phyloP scores from a whole-genome alignment of 495 filamentous ascomycete genomes.

The Hypomontagnella submonticulosa region DNA sequence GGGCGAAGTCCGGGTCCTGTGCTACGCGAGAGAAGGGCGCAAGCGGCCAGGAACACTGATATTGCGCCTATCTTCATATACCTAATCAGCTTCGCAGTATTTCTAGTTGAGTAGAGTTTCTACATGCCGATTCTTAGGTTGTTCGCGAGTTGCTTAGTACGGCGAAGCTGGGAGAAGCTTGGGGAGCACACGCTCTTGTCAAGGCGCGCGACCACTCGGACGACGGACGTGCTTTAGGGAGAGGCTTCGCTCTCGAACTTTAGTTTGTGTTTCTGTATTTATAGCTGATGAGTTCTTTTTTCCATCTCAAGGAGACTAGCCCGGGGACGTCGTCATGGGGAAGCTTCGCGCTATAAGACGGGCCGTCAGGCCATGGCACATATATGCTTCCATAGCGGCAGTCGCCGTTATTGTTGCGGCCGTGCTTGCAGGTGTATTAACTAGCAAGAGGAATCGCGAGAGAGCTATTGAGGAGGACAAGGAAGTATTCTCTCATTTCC shows the following conservation, averaged over 20 bases:
- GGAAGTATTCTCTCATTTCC: not conserved
- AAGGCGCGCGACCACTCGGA: not conserved
- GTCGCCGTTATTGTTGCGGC: slow-evolving; percentile 7
- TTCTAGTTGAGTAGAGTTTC: too few relatives aligned
- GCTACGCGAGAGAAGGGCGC: too few relatives aligned
- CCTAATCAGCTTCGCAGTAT: too few relatives aligned
- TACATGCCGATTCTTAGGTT: too few relatives aligned
- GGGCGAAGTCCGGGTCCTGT: too few relatives aligned
- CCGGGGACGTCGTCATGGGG: slow-evolving; percentile 1
- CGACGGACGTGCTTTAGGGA: not conserved
- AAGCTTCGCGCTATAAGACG: slow-evolving; percentile 8
- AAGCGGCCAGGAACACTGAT: too few relatives aligned
- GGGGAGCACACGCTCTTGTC: not conserved
- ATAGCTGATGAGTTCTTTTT: slow-evolving; percentile 1
- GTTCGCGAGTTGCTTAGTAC: not conserved
- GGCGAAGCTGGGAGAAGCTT: not conserved
- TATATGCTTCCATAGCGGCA: slow-evolving; percentile 3
- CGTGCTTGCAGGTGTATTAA: slow-evolving; percentile 20
- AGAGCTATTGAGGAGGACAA: slow-evolving; percentile 15
- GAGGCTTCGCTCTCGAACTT: not conserved
- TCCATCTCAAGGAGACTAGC: not conserved
- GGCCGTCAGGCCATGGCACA: slow-evolving; percentile 14
- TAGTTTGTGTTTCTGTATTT: too few relatives aligned
- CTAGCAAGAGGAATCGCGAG: slow-evolving; percentile 15
- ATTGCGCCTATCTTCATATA: too few relatives aligned